These are phyloP conservation scores for Cladophialophora exuberans DNA, from an alignment of 2,329 filamentous ascomycete species.

Conservation along the genomic window DNA sequence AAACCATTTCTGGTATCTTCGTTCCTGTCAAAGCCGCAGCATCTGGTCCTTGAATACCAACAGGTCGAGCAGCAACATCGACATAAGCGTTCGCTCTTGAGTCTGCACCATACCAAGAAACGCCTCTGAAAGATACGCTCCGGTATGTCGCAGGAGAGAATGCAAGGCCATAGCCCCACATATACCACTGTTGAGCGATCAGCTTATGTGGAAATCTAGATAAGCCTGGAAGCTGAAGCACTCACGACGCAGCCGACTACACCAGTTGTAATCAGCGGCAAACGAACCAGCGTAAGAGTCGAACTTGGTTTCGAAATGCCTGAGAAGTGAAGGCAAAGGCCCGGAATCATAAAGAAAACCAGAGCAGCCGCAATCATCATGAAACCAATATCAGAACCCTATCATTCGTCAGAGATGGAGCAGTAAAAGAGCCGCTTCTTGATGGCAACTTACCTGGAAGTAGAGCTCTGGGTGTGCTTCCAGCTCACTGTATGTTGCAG, in stretches of 20 bases:
- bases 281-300: constrained; percentile 10
- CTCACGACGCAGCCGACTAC: constrained; percentile 7
- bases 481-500: constrained; percentile 9
- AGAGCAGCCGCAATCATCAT: constrained; percentile 9
- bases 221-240: background rate
- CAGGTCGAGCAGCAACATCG: constrained; percentile 6
- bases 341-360: constrained; percentile 10
- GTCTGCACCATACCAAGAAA: constrained; percentile 12
- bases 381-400: constrained; percentile 9
- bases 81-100: constrained; percentile 8
- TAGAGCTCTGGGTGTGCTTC: constrained; percentile 7
- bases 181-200: constrained; percentile 6
- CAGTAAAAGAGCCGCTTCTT: background rate
- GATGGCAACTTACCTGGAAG: constrained; percentile 6
- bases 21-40: background rate
- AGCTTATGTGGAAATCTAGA: background rate
- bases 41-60: constrained; percentile 8
- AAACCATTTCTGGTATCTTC: constrained; percentile 16
- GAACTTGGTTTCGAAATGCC: constrained; percentile 2
- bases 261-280: constrained; percentile 8
- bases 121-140: background rate
- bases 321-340: constrained; percentile 11
- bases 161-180: constrained; percentile 7
- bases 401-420: background rate
- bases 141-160: constrained; percentile 5